Evolutionary conservation across 2,329 filamentous ascomycete genomes (phyloP), one percentile per base, ranked within the genome.

Genomic region (Diplodia corticola): DNA sequence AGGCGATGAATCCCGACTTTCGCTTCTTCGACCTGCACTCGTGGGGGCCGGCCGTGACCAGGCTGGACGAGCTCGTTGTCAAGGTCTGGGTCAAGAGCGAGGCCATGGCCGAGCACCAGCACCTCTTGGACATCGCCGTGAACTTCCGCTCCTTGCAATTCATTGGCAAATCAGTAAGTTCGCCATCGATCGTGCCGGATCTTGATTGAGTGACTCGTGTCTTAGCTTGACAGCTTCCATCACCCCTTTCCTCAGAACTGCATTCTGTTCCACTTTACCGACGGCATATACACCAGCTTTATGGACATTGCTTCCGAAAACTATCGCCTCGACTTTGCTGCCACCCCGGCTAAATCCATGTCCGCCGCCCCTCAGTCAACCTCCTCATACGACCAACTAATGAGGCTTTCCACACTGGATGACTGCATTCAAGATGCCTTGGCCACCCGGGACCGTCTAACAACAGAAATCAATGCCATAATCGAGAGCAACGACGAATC

Each of bases 1-100:
- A 88, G 73, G 88, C 91, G n/a, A 93, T 92, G 77, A 97, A 97
- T 76, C 95, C 95, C 69, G 92, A 90, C 72, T 98, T 97, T 76
- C 88, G 87, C 50, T 90, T 91, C 75, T 96, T 97, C 75, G 90
- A 96, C 68, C 84, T 97, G 5, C 84, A 85, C 26, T 79, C 83
- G 5, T 87, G 85, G 69, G 87, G 85, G 0, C 85, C 90, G 0
- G 75, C 79, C 2, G 82, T 93, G 24, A 89, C 90, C 9, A 86
- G 93, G 66, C 80, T 84, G 4, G 86, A 91, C 60, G 80, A 81
- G 17, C 73, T 96, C 24, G 88, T 82, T 0, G 79, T 97, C 49
- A 89, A 87, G 69, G 76, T 97, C 30, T 98, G 93, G 93, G 87
- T 88, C 5, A 85, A 82, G 73, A 83, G 79, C 37, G 73, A 86